phyloP scores from a whole-genome alignment of 129 eudicot species.

The Artemisia argyi region DNA sequence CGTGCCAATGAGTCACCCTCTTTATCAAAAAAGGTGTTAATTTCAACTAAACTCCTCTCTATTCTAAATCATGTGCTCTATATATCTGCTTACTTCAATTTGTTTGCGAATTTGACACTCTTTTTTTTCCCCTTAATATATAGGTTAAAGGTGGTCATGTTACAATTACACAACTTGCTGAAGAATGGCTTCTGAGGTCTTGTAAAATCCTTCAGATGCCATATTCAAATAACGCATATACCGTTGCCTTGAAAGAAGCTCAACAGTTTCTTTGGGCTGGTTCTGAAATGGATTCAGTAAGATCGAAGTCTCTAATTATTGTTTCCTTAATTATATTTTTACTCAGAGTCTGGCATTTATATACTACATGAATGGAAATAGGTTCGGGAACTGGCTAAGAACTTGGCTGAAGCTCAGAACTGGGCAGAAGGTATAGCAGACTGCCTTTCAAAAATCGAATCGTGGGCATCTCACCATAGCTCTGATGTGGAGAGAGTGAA shows the following conservation, averaged over 20 bases:
- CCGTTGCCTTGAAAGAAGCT: slow-evolving; percentile 67
- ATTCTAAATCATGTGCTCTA: not conserved
- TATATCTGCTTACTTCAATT: not conserved
- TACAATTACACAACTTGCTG: slow-evolving; percentile 80
- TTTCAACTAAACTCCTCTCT: not conserved
- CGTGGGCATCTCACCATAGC: slow-evolving; percentile 37
- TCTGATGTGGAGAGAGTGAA: slow-evolving; percentile 55
- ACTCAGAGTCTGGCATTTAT: slow-evolving; percentile 11
- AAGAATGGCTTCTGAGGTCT: slow-evolving; percentile 79
- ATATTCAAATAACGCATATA: slow-evolving; percentile 59
- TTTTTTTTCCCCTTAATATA: slow-evolving; percentile 13
- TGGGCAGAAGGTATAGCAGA: slow-evolving; percentile 83
- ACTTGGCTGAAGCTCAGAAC: slow-evolving; percentile 67
- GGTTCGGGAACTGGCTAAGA: slow-evolving; percentile 77
- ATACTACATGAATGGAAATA: slow-evolving; percentile 29
- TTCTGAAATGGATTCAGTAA: slow-evolving; percentile 92
- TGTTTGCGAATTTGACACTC: not conserved
- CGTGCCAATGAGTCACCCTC: slow-evolving; percentile 37
- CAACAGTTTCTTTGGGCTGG: slow-evolving; percentile 99
- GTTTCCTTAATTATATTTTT: slow-evolving; percentile 16
- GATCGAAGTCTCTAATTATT: slow-evolving; percentile 24
- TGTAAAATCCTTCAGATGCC: slow-evolving; percentile 78
- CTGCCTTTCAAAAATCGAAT: slow-evolving; percentile 59
- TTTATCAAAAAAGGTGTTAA: slow-evolving; percentile 73
- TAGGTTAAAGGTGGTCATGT: slow-evolving; percentile 73